Base-by-base conservation (phyloP, 2,329 filamentous ascomycete species). In the Pseudocercospora musae region DNA sequence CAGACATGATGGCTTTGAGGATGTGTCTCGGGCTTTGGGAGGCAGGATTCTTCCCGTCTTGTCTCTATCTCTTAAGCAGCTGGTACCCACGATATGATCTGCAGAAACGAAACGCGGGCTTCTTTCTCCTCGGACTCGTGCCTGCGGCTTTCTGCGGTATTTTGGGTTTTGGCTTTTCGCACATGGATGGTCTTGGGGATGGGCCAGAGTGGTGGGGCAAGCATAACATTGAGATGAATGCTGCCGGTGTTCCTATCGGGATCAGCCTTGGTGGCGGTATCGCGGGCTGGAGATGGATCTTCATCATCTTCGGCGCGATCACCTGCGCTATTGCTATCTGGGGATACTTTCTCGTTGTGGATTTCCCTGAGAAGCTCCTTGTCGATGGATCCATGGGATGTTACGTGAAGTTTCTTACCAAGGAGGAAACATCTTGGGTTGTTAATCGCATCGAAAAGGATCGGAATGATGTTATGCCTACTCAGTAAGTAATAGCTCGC, bases 81-180 rank as follows among this genome's bases (percentile, higher is more conserved):
- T 82, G 79, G 77, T 82, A 82, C 56, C 76, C 76, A 2, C 74
- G 79, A 5, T 73, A 74, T 40, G 77, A 79, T 56, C 73, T 67
- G 4, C 66, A 66, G 66, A 78, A 76, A 49, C 76, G 79, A 0
- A 66, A 69, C 15, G 69, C 70, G 1, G 58, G 65, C 1, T 71
- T 70, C 46, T 66, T 70, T 29, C 64, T 62, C 10, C 27, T 64
- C 57, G 46, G 70, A 61, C 10, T 77, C 53, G 71, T 84, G 44
- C 79, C 81, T 0, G 80, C 81, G 21, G 81, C 80, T 0, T 81
- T 84, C 58, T 79, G 78, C 0, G 82, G 82, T 0, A 72, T 84
- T 25, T 69, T 84, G 0, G 81, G 82, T 1, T 83, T 77, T 64
- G 81, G 73, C 1, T 83, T 84, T 42, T 78, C 77, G 2, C 66